These are phyloP conservation scores for Microsporum audouinii DNA, from an alignment of 2,329 filamentous ascomycete species.

Conservation along the genomic window DNA sequence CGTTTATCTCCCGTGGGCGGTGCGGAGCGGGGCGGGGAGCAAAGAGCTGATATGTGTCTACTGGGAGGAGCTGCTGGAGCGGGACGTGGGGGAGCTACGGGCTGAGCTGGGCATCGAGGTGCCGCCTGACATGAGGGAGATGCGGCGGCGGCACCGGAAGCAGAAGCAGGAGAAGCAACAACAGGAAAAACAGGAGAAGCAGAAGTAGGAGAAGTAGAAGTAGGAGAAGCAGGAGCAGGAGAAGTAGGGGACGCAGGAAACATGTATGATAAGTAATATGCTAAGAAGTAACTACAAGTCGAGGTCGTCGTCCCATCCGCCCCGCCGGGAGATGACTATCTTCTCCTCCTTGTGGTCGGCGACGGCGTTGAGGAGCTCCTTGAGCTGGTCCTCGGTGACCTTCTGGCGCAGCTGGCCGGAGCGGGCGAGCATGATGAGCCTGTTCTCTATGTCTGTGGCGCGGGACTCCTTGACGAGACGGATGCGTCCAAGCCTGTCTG, in stretches of 20 bases:
- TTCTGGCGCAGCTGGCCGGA: constrained; percentile 75
- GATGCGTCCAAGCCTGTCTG: constrained; percentile 86
- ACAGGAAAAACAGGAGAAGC: constrained; percentile 22
- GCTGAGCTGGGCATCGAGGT: constrained; percentile 68
- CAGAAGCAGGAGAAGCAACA: constrained; percentile 44
- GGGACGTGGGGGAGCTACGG: constrained; percentile 66
- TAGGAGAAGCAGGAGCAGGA: neutral
- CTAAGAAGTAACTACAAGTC: constrained; percentile 33
- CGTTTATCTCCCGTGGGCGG: constrained; percentile 71
- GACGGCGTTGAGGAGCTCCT: constrained; percentile 76
- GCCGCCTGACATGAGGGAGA: constrained; percentile 72
- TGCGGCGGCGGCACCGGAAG: constrained; percentile 58
- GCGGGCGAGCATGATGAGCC: constrained; percentile 82
- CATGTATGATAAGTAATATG: neutral
- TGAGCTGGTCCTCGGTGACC: constrained; percentile 85
- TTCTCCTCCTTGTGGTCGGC: constrained; percentile 64
- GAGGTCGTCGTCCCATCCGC: constrained; percentile 75
- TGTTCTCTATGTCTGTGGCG: constrained; percentile 80
- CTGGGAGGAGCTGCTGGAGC: constrained; percentile 90
- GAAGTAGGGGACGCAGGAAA: neutral
- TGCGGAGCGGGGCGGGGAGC: constrained; percentile 59
- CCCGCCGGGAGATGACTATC: constrained; percentile 75
- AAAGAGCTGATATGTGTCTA: constrained; percentile 90
- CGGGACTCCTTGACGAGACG: constrained; percentile 89
- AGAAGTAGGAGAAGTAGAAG: constrained; percentile 6